Conservation (phyloP, 768 basidiomycete genomes). For the Pleurotus salmoneostramineus region DNA sequence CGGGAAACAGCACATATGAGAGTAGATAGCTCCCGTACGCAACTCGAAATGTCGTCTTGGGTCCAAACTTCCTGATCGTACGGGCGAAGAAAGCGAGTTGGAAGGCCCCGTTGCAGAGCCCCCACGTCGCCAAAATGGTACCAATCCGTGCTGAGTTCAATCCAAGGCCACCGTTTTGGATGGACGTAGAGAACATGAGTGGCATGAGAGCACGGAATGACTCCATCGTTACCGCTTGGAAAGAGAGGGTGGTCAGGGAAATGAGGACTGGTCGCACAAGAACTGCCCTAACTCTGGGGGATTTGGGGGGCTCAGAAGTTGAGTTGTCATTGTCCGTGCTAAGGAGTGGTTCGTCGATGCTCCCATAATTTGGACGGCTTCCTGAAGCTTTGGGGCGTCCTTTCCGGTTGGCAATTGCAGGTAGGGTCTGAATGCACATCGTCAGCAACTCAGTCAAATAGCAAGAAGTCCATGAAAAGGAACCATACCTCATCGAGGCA, state of each 20-base stretch:
- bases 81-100: slow-evolving; percentile 51
- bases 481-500: slow-evolving; percentile 24
- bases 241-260: slow-evolving; percentile 19
- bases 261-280: slow-evolving; percentile 20
- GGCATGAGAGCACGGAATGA: slow-evolving; percentile 13
- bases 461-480: not conserved
- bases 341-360: not conserved
- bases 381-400: not conserved
- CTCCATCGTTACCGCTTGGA: slow-evolving; percentile 23
- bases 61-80: slow-evolving; percentile 49
- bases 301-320: slow-evolving; percentile 2
- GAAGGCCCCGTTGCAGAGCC: slow-evolving; percentile 48
- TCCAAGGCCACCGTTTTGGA: slow-evolving; percentile 48
- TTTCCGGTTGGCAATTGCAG: not conserved
- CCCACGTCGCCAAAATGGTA: slow-evolving; percentile 39
- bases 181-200: slow-evolving; percentile 39
- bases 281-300: slow-evolving; percentile 16
- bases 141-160: slow-evolving; percentile 49
- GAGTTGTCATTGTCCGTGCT: slow-evolving; percentile 10
- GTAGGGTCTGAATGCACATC: no score
- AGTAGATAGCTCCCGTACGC: slow-evolving; percentile 24
- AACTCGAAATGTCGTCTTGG: slow-evolving; percentile 42
- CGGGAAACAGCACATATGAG: slow-evolving; percentile 27
- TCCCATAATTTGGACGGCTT: not conserved
- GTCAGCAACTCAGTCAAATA: no score